These are phyloP conservation scores for Aspergillus sp. DNA, from an alignment of 2,329 filamentous ascomycete species.

Conservation along the genomic window DNA sequence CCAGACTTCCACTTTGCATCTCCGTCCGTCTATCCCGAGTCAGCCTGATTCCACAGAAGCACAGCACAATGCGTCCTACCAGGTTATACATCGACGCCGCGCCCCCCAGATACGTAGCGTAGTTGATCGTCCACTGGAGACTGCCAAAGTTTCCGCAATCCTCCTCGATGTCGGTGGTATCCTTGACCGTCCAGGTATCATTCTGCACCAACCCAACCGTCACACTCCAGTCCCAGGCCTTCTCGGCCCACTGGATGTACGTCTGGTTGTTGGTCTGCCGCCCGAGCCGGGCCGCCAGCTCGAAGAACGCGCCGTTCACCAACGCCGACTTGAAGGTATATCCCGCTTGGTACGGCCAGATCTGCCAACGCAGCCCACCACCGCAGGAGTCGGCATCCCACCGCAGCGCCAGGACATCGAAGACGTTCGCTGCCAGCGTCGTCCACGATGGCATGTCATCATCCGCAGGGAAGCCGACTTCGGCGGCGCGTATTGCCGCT, in stretches of 20 bases:
- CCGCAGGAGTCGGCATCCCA: slow-evolving; percentile 66
- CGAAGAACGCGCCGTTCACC: slow-evolving; percentile 16
- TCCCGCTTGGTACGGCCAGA: slow-evolving; percentile 13
- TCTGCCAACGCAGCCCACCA: slow-evolving; percentile 58
- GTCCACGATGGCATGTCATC: slow-evolving; percentile 68
- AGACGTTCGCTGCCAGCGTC: slow-evolving; percentile 70
- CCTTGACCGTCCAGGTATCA: slow-evolving; percentile 48
- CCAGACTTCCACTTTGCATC: slow-evolving; percentile 50
- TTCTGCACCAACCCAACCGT: slow-evolving; percentile 40
- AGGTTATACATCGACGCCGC: slow-evolving; percentile 55
- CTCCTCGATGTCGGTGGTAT: slow-evolving; percentile 48
- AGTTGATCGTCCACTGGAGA: slow-evolving; percentile 55
- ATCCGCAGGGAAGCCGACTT: slow-evolving; percentile 71
- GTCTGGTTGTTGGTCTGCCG: slow-evolving; percentile 14
- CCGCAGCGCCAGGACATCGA: slow-evolving; percentile 68
- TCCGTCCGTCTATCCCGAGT: slow-evolving; percentile 26
- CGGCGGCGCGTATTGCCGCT: slow-evolving; percentile 71
- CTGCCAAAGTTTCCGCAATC: slow-evolving; percentile 51
- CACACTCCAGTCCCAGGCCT: slow-evolving; percentile 56
- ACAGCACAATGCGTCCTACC: slow-evolving; percentile 24
- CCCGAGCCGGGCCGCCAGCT: slow-evolving; percentile 14
- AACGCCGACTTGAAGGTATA: slow-evolving; percentile 14
- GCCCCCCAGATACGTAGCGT: slow-evolving; percentile 52
- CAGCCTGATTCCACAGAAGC: neutral
- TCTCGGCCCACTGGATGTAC: slow-evolving; percentile 61